Evolutionary conservation across 2,329 filamentous ascomycete species (phyloP), one percentile per base, ranked within the genome.

Genomic region (Diaporthe humulicola): DNA sequence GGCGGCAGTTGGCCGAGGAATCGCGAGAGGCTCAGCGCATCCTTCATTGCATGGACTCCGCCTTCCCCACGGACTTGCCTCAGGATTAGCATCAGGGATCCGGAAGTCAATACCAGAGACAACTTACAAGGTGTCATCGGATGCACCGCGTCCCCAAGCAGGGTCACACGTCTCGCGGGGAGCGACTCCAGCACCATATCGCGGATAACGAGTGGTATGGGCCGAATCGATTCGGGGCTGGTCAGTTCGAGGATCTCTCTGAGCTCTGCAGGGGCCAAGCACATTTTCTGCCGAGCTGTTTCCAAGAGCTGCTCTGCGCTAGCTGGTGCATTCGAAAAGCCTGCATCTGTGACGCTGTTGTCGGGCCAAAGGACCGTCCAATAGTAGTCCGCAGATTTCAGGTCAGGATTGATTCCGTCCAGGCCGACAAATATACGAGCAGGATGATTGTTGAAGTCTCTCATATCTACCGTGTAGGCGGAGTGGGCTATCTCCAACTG

Each of bases 401-500:
- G 73, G 64, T 79, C 78, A 2, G 75, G 30, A 33, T 70, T 73
- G 2, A 78, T 77, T 5, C 75, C 66, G 69, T 78, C 76, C 54
- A 81, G 71, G 1, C 79, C 79, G 8, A 77, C 79, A 45, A 80
- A 81, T 14, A 60, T 7, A 36, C 54, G 54, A 36, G 54, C 52
- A 30, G 74, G 60, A 57, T 57, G 30, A 57, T 57, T 57, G 28
- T 57, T 57, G 28, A 7, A 30, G 25, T 71, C 66, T 19, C 33
- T 40, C 42, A 73, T 42, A 42, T 70, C 33, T 19, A 67, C 58
- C 4, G 74, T 64, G 45, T 79, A 82, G 33, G 70, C 76, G 50
- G 78, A 80, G 71, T 81, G 80, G n/a, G 73, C 78, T 5, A 81
- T 73, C 15, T 76, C 77, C 4, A 81, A 73, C 71, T 81, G 79